phyloP scores from a whole-genome alignment of 2,329 filamentous ascomycete genomes.

The Chalara sp. region DNA sequence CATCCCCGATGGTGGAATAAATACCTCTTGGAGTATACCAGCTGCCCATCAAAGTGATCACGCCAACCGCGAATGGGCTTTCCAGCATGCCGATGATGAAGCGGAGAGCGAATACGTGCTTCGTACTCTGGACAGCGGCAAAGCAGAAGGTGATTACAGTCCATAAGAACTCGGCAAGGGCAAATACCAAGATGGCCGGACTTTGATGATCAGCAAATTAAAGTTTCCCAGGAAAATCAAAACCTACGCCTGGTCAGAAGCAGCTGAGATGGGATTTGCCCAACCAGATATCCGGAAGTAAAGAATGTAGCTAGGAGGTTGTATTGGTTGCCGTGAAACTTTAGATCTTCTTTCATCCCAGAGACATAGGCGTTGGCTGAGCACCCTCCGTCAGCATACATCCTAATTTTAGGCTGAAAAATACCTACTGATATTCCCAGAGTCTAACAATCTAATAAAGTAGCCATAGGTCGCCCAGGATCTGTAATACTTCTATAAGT shows the following conservation, averaged over 20 bases:
- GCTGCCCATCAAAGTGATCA: slow-evolving; percentile 39
- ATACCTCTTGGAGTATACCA: too few species aligned
- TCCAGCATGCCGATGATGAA: too few species aligned
- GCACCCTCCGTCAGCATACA: too few species aligned
- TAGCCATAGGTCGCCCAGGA: too few species aligned
- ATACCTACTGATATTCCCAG: too few species aligned
- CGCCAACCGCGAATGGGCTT: slow-evolving; percentile 22
- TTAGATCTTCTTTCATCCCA: slow-evolving; percentile 42
- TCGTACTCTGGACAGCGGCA: slow-evolving; percentile 11
- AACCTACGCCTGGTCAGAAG: slow-evolving; percentile 26
- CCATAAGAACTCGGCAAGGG: slow-evolving; percentile 35
- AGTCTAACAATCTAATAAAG: too few species aligned
- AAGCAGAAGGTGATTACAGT: slow-evolving; percentile 30
- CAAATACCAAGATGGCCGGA: slow-evolving; percentile 37
- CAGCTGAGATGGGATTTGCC: slow-evolving; percentile 32
- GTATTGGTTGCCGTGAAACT: slow-evolving; percentile 34
- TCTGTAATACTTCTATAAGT: too few species aligned
- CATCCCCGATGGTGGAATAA: slow-evolving; percentile 35
- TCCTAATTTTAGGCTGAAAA: too few species aligned
- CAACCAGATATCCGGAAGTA: slow-evolving; percentile 51
- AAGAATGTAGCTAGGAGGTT: slow-evolving; percentile 34
- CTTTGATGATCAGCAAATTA: slow-evolving; percentile 5
- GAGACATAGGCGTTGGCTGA: slow-evolving; percentile 33
- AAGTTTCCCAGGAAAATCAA: too few species aligned
- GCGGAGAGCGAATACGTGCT: too few species aligned